These are phyloP conservation scores for Mortierella sp. DNA, from an alignment of 371 early-diverging fungal genomes.

Conservation along the genomic window DNA sequence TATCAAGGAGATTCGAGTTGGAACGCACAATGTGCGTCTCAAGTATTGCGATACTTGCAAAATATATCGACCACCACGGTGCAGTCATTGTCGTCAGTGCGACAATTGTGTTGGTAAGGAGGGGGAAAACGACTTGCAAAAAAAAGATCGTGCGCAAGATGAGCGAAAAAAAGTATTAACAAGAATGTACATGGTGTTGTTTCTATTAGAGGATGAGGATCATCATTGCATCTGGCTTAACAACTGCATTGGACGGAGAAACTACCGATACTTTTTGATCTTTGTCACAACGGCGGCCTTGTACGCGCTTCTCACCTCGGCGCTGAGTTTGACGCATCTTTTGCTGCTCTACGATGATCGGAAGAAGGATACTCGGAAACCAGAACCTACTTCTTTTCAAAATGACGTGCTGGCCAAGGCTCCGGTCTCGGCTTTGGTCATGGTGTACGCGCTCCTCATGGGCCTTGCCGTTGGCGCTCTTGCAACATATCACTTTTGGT, in stretches of 20 bases:
- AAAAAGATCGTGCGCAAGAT: not conserved
- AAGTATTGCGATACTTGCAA: slow-evolving; percentile 92
- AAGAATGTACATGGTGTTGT: too few relatives aligned
- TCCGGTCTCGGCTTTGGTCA: slow-evolving; percentile 63
- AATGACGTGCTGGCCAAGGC: slow-evolving; percentile 47
- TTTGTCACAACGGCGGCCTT: slow-evolving; percentile 72
- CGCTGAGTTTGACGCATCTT: slow-evolving; percentile 66
- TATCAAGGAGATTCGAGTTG: slow-evolving; percentile 71
- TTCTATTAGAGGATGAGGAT: slow-evolving; percentile 73
- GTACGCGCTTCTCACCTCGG: slow-evolving; percentile 67
- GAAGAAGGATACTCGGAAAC: slow-evolving; percentile 35
- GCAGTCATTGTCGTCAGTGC: slow-evolving; percentile 89
- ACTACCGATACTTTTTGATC: slow-evolving; percentile 87
- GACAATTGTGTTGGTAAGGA: slow-evolving; percentile 87
- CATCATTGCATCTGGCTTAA: slow-evolving; percentile 96
- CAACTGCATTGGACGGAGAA: slow-evolving; percentile 92
- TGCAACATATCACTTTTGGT: slow-evolving; percentile 78
- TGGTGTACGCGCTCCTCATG: slow-evolving; percentile 74
- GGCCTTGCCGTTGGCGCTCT: slow-evolving; percentile 75
- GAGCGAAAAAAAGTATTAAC: too few relatives aligned
- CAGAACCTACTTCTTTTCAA: slow-evolving; percentile 10
- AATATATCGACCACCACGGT: slow-evolving; percentile 89
- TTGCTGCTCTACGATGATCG: slow-evolving; percentile 58
- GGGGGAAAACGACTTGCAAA: not conserved
- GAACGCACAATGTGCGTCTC: slow-evolving; percentile 69